Conservation (phyloP, 202 grass and related monocot species). For the Tripidium arundinaceum region DNA sequence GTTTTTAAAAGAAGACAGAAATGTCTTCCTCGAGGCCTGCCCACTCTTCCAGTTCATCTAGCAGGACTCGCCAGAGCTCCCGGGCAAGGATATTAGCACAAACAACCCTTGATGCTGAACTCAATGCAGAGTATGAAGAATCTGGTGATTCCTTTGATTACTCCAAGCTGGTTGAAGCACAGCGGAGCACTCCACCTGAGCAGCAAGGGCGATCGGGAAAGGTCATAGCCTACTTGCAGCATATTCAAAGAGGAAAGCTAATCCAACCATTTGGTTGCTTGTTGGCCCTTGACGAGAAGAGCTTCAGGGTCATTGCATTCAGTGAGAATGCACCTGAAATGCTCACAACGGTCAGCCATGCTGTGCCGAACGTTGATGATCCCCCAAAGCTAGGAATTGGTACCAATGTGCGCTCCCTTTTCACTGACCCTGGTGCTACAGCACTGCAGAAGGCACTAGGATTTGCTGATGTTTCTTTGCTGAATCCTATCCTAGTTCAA, state of each 20-base stretch:
- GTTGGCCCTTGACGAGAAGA: conserved; percentile 84
- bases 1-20: conserved; percentile 1
- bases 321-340: conserved; percentile 83
- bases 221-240: conserved; percentile 86
- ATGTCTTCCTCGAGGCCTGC: conserved; percentile 72
- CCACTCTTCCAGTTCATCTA: conserved; percentile 47
- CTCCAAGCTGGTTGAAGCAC: conserved; percentile 60
- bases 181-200: neutral
- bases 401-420: conserved; percentile 61
- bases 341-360: conserved; percentile 67
- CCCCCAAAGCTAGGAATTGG: conserved; percentile 62
- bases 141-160: conserved; percentile 76
- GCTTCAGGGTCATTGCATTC: conserved; percentile 63
- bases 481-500: conserved; percentile 88
- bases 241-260: conserved; percentile 73
- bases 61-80: conserved; percentile 50
- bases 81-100: conserved; percentile 74
- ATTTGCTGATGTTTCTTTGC: conserved; percentile 71
- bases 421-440: conserved; percentile 63
- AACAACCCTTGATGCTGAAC: conserved; percentile 80
- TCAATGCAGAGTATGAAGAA: conserved; percentile 83
- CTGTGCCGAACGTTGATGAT: conserved; percentile 68
- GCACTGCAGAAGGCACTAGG: conserved; percentile 76
- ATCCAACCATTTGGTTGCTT: conserved; percentile 90
- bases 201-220: conserved; percentile 44